phyloP scores from a whole-genome alignment of 2,329 filamentous ascomycete species.

The Tetracladium maxilliforme region DNA sequence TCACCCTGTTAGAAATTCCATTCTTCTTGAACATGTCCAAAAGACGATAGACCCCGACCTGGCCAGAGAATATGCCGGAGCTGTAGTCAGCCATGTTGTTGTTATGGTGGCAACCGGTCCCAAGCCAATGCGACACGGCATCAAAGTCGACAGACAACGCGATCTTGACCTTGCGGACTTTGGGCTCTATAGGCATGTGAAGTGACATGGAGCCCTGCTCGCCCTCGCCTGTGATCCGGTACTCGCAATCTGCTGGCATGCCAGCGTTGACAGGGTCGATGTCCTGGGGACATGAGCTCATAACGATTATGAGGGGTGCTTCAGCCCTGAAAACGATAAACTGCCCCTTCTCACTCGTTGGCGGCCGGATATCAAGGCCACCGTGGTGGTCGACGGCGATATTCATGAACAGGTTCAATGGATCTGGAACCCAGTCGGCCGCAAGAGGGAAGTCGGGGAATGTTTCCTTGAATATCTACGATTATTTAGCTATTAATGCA shows the following conservation, averaged over 20 bases:
- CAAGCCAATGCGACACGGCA: slow-evolving; percentile 35
- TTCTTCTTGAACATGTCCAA: slow-evolving; percentile 29
- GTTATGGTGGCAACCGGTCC: slow-evolving; percentile 31
- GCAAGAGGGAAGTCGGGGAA: slow-evolving; percentile 11
- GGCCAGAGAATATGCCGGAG: slow-evolving; percentile 31
- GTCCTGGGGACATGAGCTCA: slow-evolving; percentile 26
- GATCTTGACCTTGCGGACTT: slow-evolving; percentile 10
- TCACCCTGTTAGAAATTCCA: slow-evolving; percentile 26
- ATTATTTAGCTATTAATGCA: too few species aligned
- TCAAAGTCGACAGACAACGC: slow-evolving; percentile 31
- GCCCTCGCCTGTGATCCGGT: too few species aligned
- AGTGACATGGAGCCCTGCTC: too few species aligned
- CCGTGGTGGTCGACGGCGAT: slow-evolving; percentile 19
- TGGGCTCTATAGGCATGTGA: too few species aligned
- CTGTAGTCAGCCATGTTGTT: slow-evolving; percentile 33
- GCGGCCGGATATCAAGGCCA: slow-evolving; percentile 14
- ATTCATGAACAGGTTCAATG: slow-evolving; percentile 28
- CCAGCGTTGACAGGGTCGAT: slow-evolving; percentile 19
- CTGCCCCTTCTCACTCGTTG: slow-evolving; percentile 18
- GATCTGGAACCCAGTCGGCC: slow-evolving; percentile 20
- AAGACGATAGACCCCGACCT: slow-evolving; percentile 32
- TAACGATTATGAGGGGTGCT: slow-evolving; percentile 19
- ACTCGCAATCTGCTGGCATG: slow-evolving; percentile 18
- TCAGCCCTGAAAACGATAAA: slow-evolving; percentile 18
- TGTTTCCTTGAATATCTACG: slow-evolving; percentile 10